Conservation (phyloP, 75 land plant genomes). For the Selaginella tamariscina region DNA sequence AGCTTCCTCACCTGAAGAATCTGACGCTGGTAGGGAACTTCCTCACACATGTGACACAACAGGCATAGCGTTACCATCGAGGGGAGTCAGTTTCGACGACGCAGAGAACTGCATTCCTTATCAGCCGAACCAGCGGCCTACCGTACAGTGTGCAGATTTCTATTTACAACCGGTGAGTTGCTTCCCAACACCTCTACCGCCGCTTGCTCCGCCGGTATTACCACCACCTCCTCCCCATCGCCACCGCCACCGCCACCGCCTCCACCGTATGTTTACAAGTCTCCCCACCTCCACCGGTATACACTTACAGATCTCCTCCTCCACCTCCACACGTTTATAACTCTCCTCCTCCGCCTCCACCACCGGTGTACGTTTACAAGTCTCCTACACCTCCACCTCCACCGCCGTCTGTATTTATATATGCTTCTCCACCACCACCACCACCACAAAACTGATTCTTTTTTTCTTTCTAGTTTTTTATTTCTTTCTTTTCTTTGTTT, state of each 20-base stretch:
- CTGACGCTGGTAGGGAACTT: conserved; percentile 37
- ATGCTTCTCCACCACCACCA: conserved; percentile 11
- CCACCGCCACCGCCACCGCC: conserved; percentile 18
- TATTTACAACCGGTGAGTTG: neutral
- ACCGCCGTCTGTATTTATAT: conserved; percentile 11
- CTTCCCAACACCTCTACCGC: neutral
- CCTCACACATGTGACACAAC: conserved; percentile 31
- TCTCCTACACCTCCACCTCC: conserved; percentile 17
- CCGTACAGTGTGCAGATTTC: conserved; percentile 28
- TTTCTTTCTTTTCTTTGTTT: too few relatives aligned
- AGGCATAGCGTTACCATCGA: conserved; percentile 23
- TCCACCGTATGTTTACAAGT: neutral
- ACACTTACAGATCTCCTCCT: conserved; percentile 4
- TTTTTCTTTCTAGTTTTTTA: too few relatives aligned
- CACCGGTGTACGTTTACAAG: neutral
- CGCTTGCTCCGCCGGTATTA: neutral
- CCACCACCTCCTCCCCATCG: conserved; percentile 18
- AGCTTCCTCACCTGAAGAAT: conserved; percentile 27
- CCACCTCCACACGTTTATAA: neutral
- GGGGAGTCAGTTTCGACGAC: conserved; percentile 32
- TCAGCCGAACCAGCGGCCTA: conserved; percentile 33
- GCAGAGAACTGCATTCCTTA: conserved; percentile 39
- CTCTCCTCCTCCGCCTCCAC: conserved; percentile 2
- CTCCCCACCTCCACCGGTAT: neutral
- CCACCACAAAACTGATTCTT: too few relatives aligned